Conservation (phyloP, 768 basidiomycete genomes). For the Cystobasidium tubakii region DNA sequence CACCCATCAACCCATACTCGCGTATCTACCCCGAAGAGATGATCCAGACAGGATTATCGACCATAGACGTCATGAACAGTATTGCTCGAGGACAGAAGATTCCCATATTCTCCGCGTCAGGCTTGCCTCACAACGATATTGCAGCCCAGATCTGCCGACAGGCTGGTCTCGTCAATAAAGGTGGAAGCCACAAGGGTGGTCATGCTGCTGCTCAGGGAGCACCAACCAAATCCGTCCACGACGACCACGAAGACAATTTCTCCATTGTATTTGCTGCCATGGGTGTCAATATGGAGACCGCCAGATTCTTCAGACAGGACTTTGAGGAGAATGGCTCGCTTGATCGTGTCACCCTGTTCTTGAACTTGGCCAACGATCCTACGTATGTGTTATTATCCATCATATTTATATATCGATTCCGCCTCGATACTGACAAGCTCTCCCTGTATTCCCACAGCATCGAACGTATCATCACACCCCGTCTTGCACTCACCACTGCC, state of each 20-base stretch:
- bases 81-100: conserved; percentile 99
- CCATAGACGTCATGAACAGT: conserved; percentile 95
- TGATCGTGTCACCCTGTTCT: conserved; percentile 94
- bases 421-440: neutral
- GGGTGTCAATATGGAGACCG: conserved; percentile 99
- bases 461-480: conserved; percentile 98
- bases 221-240: conserved; percentile 93
- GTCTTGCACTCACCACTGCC: conserved; percentile 92
- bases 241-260: conserved; percentile 99
- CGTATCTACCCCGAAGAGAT: conserved; percentile 99
- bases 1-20: conserved; percentile 93
- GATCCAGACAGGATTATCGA: conserved; percentile 99
- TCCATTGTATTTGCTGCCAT: conserved; percentile 99
- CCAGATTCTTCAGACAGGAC: conserved; percentile 98
- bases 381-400: conserved; percentile 59
- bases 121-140: conserved; percentile 99
- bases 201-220: conserved; percentile 77
- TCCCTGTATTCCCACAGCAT: conserved; percentile 54
- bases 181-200: conserved; percentile 61
- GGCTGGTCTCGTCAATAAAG: conserved; percentile 86
- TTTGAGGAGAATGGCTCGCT: conserved; percentile 98
- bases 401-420: too few relatives aligned
- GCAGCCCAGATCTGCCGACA: conserved; percentile 99
- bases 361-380: conserved; percentile 97
- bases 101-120: conserved; percentile 97